A percentile compares a stretch with the other conserved stretches of the same genome.
These are phyloP conservation scores for Pisolithus microcarpus DNA, from an alignment of 768 basidiomycete species.

Conservation along the genomic window DNA sequence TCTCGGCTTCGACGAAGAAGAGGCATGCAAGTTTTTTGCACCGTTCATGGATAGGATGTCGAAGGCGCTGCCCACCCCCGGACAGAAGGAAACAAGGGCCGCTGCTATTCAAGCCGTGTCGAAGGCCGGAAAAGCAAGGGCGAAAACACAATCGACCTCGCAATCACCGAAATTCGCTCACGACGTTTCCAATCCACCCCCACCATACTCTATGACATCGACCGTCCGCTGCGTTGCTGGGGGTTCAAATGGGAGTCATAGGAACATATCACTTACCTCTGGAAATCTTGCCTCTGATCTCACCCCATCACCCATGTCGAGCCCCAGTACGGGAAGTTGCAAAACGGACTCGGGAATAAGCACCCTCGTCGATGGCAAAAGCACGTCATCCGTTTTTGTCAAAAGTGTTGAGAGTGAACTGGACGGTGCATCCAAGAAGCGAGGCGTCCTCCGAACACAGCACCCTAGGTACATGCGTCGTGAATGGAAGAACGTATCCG, in stretches of 20 bases:
- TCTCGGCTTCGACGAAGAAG: conserved; percentile 80
- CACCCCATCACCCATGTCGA: conserved; percentile 27
- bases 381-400: conserved; percentile 46
- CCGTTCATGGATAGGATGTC: conserved; percentile 47
- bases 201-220: conserved; percentile 34
- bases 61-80: conserved; percentile 19
- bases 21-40: conserved; percentile 64
- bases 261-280: conserved; percentile 23
- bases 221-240: conserved; percentile 55
- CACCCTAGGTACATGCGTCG: conserved; percentile 38
- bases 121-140: conserved; percentile 47
- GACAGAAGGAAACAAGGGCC: conserved; percentile 38
- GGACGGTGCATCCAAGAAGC: conserved; percentile 21
- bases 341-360: conserved; percentile 51
- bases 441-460: conserved; percentile 39
- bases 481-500: conserved; percentile 33
- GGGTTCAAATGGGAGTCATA: conserved; percentile 41
- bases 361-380: conserved; percentile 57
- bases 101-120: conserved; percentile 49
- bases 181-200: conserved; percentile 25
- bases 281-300: conserved; percentile 12
- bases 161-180: conserved; percentile 34
- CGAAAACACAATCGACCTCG: conserved; percentile 32
- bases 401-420: conserved; percentile 45
- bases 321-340: conserved; percentile 40